A percentile compares a stretch with the other conserved stretches of the same genome.
Evolutionary conservation across 2,329 filamentous ascomycete species (phyloP).

Genomic region (Macrophomina phaseolina): DNA sequence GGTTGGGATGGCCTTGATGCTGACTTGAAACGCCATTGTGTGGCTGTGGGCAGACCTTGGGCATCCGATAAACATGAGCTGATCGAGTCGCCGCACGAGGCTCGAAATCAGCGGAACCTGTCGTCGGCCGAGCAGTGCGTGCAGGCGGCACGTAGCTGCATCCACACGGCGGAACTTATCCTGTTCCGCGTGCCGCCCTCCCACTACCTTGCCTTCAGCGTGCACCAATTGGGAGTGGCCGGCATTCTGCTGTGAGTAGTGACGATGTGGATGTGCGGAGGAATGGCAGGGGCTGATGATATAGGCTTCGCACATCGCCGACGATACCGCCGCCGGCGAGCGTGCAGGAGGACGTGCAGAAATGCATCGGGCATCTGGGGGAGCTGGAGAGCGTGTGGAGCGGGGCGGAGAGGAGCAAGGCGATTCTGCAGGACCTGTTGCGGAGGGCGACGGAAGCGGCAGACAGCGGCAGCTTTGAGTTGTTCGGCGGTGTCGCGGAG

Average conservation of each 20-base stretch:
- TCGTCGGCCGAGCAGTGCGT: slow-evolving; percentile 21
- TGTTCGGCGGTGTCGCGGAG: slow-evolving; percentile 14
- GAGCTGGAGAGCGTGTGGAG: slow-evolving; percentile 5
- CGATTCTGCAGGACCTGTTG: slow-evolving; percentile 12
- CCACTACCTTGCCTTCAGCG: slow-evolving; percentile 18
- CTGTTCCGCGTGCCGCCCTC: slow-evolving; percentile 17
- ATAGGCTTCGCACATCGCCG: slow-evolving; percentile 10
- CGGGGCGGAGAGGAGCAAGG: slow-evolving; percentile 13
- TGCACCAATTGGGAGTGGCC: slow-evolving; percentile 5
- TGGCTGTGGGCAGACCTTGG: slow-evolving; percentile 9
- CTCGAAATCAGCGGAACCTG: not conserved
- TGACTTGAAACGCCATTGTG: slow-evolving; percentile 4
- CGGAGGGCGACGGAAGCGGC: slow-evolving; percentile 20
- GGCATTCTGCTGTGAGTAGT: slow-evolving; percentile 13
- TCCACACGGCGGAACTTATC: slow-evolving; percentile 17
- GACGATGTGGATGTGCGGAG: slow-evolving; percentile 33
- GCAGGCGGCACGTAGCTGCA: slow-evolving; percentile 10
- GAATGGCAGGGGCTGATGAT: slow-evolving; percentile 36
- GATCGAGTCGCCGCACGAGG: slow-evolving; percentile 11
- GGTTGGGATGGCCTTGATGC: not conserved
- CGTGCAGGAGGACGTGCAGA: slow-evolving; percentile 23
- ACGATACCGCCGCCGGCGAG: slow-evolving; percentile 10
- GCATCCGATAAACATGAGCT: slow-evolving; percentile 18
- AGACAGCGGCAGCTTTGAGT: slow-evolving; percentile 1
- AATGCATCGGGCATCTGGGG: slow-evolving; percentile 9